Conservation (phyloP, 2,329 filamentous ascomycete genomes). For the Scopulariopsis brevicaulis region DNA sequence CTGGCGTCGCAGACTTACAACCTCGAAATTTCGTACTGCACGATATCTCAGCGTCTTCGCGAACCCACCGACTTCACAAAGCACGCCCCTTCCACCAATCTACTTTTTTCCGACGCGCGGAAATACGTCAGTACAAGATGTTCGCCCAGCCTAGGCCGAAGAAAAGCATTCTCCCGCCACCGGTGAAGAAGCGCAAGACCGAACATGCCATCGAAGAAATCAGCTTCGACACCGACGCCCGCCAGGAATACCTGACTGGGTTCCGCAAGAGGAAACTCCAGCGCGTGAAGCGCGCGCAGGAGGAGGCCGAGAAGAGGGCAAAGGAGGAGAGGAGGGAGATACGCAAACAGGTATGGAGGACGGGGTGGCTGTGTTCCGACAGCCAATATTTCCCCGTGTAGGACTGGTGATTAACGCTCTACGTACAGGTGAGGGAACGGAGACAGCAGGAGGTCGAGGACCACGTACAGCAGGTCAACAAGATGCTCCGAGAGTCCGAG, state of each 20-base stretch:
- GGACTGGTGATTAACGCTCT: background rate
- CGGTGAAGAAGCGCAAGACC: constrained; percentile 56
- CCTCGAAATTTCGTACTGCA: too few species aligned
- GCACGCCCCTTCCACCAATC: background rate
- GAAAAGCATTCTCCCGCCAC: constrained; percentile 43
- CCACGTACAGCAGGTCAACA: constrained; percentile 69
- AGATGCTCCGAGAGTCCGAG: constrained; percentile 52
- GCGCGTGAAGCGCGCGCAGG: constrained; percentile 74
- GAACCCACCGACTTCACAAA: background rate
- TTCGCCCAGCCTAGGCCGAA: constrained; percentile 50
- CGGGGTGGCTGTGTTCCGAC: background rate
- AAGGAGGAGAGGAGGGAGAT: constrained; percentile 64
- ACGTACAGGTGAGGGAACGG: constrained; percentile 65
- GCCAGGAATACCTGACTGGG: constrained; percentile 82
- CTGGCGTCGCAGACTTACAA: too few species aligned
- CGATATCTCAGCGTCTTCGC: background rate
- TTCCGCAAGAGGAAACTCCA: constrained; percentile 94
- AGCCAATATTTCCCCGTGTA: constrained; percentile 3
- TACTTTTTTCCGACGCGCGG: background rate
- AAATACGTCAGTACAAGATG: background rate
- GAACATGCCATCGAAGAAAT: constrained; percentile 62
- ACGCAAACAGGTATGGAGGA: constrained; percentile 60
- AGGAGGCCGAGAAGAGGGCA: constrained; percentile 65
- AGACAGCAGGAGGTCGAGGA: constrained; percentile 71
- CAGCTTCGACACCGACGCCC: constrained; percentile 67